Percentiles rank a stretch among this genome's conserved stretches.
These are phyloP conservation scores for Mycena rosella DNA, from an alignment of 768 basidiomycete genomes.

Conservation along the genomic window DNA sequence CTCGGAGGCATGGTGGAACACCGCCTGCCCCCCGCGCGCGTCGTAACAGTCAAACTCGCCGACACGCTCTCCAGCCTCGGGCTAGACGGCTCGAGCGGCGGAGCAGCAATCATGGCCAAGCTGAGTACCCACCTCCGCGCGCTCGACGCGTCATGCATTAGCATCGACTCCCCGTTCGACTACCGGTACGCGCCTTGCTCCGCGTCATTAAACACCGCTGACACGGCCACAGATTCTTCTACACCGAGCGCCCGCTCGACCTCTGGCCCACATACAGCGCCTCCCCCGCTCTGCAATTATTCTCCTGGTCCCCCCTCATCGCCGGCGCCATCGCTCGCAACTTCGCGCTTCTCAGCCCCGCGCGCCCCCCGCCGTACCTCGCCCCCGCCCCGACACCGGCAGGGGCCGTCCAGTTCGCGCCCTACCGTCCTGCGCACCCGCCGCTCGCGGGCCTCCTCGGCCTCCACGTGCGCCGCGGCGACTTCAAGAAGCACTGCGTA, in stretches of 20 bases:
- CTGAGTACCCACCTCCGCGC: slow-evolving; percentile 15
- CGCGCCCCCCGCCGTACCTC: not conserved
- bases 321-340: slow-evolving; percentile 26
- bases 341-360: slow-evolving; percentile 12
- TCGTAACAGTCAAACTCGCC: slow-evolving; percentile 1
- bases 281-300: slow-evolving; percentile 20
- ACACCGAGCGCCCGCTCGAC: not conserved
- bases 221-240: slow-evolving; percentile 13
- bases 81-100: slow-evolving; percentile 7
- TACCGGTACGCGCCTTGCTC: slow-evolving; percentile 12
- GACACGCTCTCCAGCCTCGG: slow-evolving; percentile 7
- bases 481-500: slow-evolving; percentile 24
- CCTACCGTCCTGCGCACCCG: slow-evolving; percentile 17
- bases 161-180: slow-evolving; percentile 24
- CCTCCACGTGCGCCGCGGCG: slow-evolving; percentile 32
- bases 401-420: not conserved
- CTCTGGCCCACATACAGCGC: slow-evolving; percentile 22
- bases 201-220: not conserved
- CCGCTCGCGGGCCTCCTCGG: slow-evolving; percentile 24
- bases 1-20: slow-evolving; percentile 26
- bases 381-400: not conserved
- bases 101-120: slow-evolving; percentile 7
- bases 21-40: slow-evolving; percentile 4
- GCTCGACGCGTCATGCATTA: slow-evolving; percentile 16
- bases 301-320: slow-evolving; percentile 28